Conservation (phyloP, 257 asterid genomes). For the Cordia subcordata region DNA sequence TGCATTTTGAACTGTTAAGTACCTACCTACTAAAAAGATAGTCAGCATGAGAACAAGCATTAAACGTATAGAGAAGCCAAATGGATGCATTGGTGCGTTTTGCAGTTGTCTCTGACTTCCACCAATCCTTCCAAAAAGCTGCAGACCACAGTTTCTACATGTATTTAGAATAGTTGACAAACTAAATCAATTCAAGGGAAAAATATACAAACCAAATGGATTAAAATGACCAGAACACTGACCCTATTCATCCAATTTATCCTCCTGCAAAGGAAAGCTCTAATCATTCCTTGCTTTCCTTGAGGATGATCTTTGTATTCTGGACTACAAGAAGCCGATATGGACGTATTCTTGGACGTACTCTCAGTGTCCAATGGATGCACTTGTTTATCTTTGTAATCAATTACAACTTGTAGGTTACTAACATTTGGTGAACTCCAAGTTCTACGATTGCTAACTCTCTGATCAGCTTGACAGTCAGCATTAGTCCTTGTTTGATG, state of each 20-base stretch:
- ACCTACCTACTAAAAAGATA: slow-evolving; percentile 63
- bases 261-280: slow-evolving; percentile 29
- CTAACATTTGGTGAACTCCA: slow-evolving; percentile 29
- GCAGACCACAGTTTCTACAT: slow-evolving; percentile 22
- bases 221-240: slow-evolving; percentile 5
- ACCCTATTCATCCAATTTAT: slow-evolving; percentile 59
- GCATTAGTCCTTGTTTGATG: slow-evolving; percentile 22
- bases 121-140: slow-evolving; percentile 48
- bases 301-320: slow-evolving; percentile 24
- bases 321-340: slow-evolving; percentile 41
- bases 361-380: slow-evolving; percentile 30
- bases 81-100: slow-evolving; percentile 31
- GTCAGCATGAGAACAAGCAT: slow-evolving; percentile 57
- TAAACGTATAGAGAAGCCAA: slow-evolving; percentile 48
- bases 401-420: slow-evolving; percentile 58
- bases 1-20: too few species aligned
- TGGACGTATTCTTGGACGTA: slow-evolving; percentile 60
- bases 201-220: not conserved
- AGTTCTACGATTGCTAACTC: slow-evolving; percentile 23
- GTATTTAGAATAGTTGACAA: slow-evolving; percentile 13
- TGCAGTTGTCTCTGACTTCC: slow-evolving; percentile 50
- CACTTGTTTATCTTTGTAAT: slow-evolving; percentile 27
- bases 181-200: slow-evolving; percentile 2
- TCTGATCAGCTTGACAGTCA: slow-evolving; percentile 30
- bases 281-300: slow-evolving; percentile 31